Conservation (phyloP, 768 basidiomycete species). For the Mycena sanguinolenta region DNA sequence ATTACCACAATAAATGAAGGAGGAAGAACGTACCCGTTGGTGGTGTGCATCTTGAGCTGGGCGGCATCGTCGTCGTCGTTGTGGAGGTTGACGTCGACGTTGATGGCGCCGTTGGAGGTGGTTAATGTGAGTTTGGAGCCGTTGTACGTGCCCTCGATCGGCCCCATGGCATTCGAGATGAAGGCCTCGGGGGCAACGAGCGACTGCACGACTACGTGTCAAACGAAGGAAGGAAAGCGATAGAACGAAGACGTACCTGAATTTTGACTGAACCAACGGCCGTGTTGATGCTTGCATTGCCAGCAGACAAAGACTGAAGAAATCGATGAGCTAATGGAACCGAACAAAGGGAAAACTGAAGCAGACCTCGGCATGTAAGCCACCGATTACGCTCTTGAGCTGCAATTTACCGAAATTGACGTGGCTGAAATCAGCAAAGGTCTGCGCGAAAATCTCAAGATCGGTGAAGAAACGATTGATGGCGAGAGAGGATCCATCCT, state of each 20-base stretch:
- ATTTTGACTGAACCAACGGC: slow-evolving; percentile 16
- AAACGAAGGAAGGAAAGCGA: background rate
- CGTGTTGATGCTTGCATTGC: background rate
- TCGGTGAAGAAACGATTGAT: slow-evolving; percentile 28
- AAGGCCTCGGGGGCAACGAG: slow-evolving; percentile 2
- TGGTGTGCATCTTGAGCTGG: slow-evolving; percentile 18
- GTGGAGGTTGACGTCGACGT: slow-evolving; percentile 31
- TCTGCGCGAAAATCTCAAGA: slow-evolving; percentile 27
- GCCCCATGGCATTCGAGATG: slow-evolving; percentile 3
- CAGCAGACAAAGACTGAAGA: slow-evolving; percentile 12
- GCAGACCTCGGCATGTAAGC: slow-evolving; percentile 15
- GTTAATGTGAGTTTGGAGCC: slow-evolving; percentile 14
- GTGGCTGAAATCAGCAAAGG: slow-evolving; percentile 18
- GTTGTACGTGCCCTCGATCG: slow-evolving; percentile 34
- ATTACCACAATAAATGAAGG: background rate
- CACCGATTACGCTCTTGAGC: slow-evolving; percentile 14
- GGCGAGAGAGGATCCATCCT: background rate
- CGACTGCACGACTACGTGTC: background rate
- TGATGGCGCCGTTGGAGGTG: slow-evolving; percentile 26
- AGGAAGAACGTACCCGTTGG: slow-evolving; percentile 25
- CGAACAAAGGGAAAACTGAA: background rate
- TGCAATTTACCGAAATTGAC: slow-evolving; percentile 14
- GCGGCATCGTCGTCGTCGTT: slow-evolving; percentile 4
- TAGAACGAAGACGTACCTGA: background rate
- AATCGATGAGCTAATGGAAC: background rate